Evolutionary conservation across 306 rosid genomes (phyloP).

Genomic region (Quercus glauca): DNA sequence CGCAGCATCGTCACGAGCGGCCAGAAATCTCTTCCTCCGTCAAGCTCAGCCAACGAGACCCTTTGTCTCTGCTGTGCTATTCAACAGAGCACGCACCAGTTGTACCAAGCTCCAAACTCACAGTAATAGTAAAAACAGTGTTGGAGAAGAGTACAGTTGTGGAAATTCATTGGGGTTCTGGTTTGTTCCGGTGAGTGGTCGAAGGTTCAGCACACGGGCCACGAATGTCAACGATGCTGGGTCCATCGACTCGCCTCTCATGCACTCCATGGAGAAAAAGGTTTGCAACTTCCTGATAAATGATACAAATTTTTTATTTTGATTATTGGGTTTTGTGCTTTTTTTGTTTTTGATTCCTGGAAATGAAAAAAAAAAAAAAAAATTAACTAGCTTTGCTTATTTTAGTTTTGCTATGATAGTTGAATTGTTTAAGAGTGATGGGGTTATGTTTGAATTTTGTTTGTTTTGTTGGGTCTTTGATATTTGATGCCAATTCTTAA

Average conservation of each 20-base stretch:
- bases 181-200: conserved; percentile 10
- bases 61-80: not conserved
- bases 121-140: not conserved
- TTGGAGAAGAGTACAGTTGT: not conserved
- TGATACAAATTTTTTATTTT: too few relatives aligned
- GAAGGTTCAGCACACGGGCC: conserved; percentile 49
- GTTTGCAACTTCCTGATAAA: conserved; percentile 5
- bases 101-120: not conserved
- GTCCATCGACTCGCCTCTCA: conserved; percentile 63
- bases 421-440: too few relatives aligned
- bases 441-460: too few relatives aligned
- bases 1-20: conserved; percentile 1
- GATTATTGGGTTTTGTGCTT: too few relatives aligned
- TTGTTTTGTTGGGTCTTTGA: too few relatives aligned
- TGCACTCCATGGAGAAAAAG: conserved; percentile 75
- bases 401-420: too few relatives aligned
- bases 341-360: too few relatives aligned
- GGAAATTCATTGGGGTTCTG: not conserved
- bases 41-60: conserved; percentile 1
- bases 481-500: too few relatives aligned
- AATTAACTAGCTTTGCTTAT: too few relatives aligned
- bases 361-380: too few relatives aligned
- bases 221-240: conserved; percentile 58
- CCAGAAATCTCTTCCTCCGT: not conserved
- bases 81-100: not conserved